Evolutionary conservation across 2,329 filamentous ascomycete species (phyloP).

Genomic region (Phyllosticta citriasiana): DNA sequence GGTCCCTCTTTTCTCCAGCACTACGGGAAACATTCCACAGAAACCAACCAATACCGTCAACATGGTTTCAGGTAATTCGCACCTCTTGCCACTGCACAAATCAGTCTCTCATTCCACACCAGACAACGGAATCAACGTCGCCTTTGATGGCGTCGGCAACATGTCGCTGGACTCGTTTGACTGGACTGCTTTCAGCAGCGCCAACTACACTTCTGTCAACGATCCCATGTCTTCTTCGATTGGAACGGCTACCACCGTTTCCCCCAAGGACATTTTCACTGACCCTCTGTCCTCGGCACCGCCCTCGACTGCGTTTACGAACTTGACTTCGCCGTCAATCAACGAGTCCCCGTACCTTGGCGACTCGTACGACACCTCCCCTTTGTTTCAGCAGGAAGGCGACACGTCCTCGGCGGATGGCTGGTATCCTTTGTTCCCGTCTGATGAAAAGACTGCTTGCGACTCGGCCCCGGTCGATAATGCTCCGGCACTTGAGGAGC

Average conservation of each 20-base stretch:
- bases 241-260: slow-evolving; percentile 52
- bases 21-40: slow-evolving; percentile 42
- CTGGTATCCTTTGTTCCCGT: slow-evolving; percentile 69
- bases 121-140: slow-evolving; percentile 8
- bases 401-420: slow-evolving; percentile 46
- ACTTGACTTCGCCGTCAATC: slow-evolving; percentile 72
- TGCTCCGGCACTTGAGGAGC: slow-evolving; percentile 22
- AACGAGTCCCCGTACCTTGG: slow-evolving; percentile 64
- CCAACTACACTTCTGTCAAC: slow-evolving; percentile 37
- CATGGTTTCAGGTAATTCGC: slow-evolving; percentile 25
- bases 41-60: slow-evolving; percentile 20
- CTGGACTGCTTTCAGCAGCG: slow-evolving; percentile 17
- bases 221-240: slow-evolving; percentile 18
- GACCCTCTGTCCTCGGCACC: slow-evolving; percentile 65
- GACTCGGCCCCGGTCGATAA: slow-evolving; percentile 23
- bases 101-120: not conserved
- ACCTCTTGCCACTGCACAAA: not conserved
- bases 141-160: slow-evolving; percentile 10
- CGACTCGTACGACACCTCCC: slow-evolving; percentile 67
- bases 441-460: slow-evolving; percentile 26
- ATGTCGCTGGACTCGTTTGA: slow-evolving; percentile 10
- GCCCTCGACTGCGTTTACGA: slow-evolving; percentile 71
- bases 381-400: slow-evolving; percentile 53
- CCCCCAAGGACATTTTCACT: slow-evolving; percentile 70
- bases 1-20: slow-evolving; percentile 58